Conservation (phyloP, 208 protist genomes). For the Trypanosomatidae sp. region DNA sequence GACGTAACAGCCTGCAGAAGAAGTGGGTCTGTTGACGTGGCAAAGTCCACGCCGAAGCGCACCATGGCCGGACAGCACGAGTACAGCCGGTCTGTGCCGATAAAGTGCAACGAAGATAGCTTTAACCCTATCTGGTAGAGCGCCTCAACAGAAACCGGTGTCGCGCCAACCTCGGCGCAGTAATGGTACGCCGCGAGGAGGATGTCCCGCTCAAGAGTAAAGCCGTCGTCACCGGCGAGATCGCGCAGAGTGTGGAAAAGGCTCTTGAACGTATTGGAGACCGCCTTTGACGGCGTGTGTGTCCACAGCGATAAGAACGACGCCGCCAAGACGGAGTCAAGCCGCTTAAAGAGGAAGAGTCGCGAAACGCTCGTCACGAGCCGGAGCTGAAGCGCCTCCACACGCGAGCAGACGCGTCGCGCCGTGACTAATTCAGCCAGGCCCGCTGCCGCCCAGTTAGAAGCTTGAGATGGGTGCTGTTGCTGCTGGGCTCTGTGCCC, state of each 20-base stretch:
- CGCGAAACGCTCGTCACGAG: slow-evolving; percentile 55
- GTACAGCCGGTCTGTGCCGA: slow-evolving; percentile 73
- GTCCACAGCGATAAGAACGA: slow-evolving; percentile 69
- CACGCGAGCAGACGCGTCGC: slow-evolving; percentile 31
- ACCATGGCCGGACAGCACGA: slow-evolving; percentile 55
- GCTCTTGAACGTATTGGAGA: slow-evolving; percentile 75
- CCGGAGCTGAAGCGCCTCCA: slow-evolving; percentile 68
- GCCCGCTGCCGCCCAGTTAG: slow-evolving; percentile 8
- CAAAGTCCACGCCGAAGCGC: slow-evolving; percentile 72
- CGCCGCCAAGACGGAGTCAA: slow-evolving; percentile 47
- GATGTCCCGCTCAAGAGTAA: slow-evolving; percentile 69
- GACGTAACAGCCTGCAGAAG: slow-evolving; percentile 66
- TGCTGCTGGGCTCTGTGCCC: slow-evolving; percentile 17
- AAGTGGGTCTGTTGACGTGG: slow-evolving; percentile 62
- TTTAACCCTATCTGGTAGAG: slow-evolving; percentile 73
- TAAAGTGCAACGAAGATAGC: slow-evolving; percentile 83
- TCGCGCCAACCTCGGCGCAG: slow-evolving; percentile 62
- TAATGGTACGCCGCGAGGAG: slow-evolving; percentile 64
- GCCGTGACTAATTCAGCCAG: slow-evolving; percentile 33
- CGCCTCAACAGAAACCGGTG: slow-evolving; percentile 55
- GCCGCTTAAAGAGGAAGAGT: slow-evolving; percentile 63
- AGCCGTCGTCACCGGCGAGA: slow-evolving; percentile 44
- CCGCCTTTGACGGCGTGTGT: slow-evolving; percentile 59
- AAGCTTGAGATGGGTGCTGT: neutral
- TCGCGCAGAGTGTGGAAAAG: slow-evolving; percentile 83